Percentiles rank a stretch among this genome's conserved stretches.
Conservation (phyloP, 2,329 filamentous ascomycete genomes). For the Beauveria asiatica region DNA sequence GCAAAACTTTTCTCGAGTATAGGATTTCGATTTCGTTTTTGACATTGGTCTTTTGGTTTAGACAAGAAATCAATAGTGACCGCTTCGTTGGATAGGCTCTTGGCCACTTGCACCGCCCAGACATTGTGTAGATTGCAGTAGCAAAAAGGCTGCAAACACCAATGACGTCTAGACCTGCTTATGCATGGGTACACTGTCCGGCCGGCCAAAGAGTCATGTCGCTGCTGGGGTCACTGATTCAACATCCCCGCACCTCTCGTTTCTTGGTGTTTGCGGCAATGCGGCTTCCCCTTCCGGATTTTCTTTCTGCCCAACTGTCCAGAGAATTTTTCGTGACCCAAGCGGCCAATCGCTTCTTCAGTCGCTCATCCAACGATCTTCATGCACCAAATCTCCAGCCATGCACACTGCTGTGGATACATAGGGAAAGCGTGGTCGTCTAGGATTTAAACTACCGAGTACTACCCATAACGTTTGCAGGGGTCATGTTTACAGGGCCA, state of each 20-base stretch:
- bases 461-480: neutral
- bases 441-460: no score
- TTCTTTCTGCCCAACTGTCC: neutral
- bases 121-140: neutral
- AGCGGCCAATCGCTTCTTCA: neutral
- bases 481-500: neutral
- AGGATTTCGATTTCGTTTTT: no score
- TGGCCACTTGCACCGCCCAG: no score
- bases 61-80: no score
- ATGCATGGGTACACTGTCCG: neutral
- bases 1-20: no score
- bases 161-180: neutral
- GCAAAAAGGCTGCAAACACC: no score
- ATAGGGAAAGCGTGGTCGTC: no score
- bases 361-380: neutral
- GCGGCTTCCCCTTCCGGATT: neutral
- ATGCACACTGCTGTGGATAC: neutral
- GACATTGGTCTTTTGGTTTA: no score
- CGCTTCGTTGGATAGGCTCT: no score
- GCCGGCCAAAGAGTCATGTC: neutral
- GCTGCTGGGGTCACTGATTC: neutral
- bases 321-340: neutral
- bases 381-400: neutral
- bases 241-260: neutral
- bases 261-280: neutral